Evolutionary conservation across 2,329 filamentous ascomycete species (phyloP).

Genomic region (Leptographium galeiforme): DNA sequence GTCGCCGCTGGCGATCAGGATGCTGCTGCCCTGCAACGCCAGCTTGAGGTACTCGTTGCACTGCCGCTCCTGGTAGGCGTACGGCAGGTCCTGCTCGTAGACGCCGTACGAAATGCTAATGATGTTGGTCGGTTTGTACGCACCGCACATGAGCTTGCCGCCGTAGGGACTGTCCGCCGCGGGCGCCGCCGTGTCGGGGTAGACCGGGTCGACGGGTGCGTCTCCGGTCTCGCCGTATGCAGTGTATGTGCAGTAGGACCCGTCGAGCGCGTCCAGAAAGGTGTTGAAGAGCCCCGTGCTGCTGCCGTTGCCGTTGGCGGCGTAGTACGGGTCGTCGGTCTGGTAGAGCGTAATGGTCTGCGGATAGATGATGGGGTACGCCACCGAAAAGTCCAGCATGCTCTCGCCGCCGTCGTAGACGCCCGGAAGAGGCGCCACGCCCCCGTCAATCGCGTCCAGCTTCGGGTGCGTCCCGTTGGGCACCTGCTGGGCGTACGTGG

Average conservation of each 20-base stretch:
- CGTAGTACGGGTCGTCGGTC: conserved; percentile 13
- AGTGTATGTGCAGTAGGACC: conserved; percentile 32
- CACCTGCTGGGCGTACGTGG: conserved; percentile 9
- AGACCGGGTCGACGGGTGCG: conserved; percentile 28
- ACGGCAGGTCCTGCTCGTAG: conserved; percentile 35
- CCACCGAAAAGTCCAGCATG: conserved; percentile 31
- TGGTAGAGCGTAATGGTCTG: conserved; percentile 23
- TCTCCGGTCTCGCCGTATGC: conserved; percentile 34
- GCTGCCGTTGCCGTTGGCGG: not conserved
- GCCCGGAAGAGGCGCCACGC: conserved; percentile 16
- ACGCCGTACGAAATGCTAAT: conserved; percentile 41
- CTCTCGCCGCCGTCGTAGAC: conserved; percentile 20
- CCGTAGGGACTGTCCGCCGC: conserved; percentile 25
- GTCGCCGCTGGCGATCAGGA: conserved; percentile 34
- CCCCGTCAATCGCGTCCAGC: conserved; percentile 32
- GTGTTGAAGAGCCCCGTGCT: conserved; percentile 14
- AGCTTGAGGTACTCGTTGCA: conserved; percentile 39
- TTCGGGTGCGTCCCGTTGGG: conserved; percentile 30
- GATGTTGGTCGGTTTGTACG: conserved; percentile 35
- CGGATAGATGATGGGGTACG: conserved; percentile 34
- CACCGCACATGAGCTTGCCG: conserved; percentile 21
- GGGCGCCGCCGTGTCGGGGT: conserved; percentile 29
- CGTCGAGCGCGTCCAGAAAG: conserved; percentile 33
- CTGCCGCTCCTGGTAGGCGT: conserved; percentile 36
- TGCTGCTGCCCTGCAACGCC: conserved; percentile 30